Evolutionary conservation across 441 rosid species (phyloP), one percentile per base, ranked within the genome.

Genomic region (Erodium texanum): DNA sequence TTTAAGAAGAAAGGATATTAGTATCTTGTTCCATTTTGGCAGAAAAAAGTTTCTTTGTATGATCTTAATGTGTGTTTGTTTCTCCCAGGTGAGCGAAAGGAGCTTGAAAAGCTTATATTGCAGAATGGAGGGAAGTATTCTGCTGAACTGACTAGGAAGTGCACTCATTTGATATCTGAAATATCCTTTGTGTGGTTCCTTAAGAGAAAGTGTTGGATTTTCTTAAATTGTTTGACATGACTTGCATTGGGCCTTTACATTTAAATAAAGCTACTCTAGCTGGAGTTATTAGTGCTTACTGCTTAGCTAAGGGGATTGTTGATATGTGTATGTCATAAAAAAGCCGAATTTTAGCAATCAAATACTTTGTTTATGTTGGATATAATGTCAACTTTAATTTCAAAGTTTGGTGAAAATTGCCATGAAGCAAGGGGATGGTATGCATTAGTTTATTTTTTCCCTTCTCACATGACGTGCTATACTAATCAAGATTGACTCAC

Each of bases 161-260:
- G 98, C 83, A 90, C 99, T 67, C 98, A 95, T 85, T 83, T 95
- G 84, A 87, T 92, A 74, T 84, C 92, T 65, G 89, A 95, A 76
- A 95, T 95, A 95, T 92, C 98, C 97, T 86, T 85, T 76, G 41
- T 24, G 23, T 65, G 64, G 66, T 76, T 76, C 69, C 58, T 69
- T 64, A 58, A 20, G 73, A 61, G 59, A 52, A 62, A 67, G 62
- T 18, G 65, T 9, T 66, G 16, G 38, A 36, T 24, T 67, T 63
- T 74, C 61, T 65, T 61, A 61, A 24, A 27, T 24, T 27, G 22
- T 15, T 27, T n/a, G 5, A 62, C 20, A 62, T n/a, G 7, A 62
- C 4, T 50, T 50, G 58, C 5, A 16, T 50, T 50, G 56, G 20
- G 56, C 8, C 19, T n/a, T 15, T 56, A 20, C 5, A 20, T 56